Evolutionary conservation across 2,329 filamentous ascomycete genomes (phyloP).

Genomic region (Ophiostoma populinum): DNA sequence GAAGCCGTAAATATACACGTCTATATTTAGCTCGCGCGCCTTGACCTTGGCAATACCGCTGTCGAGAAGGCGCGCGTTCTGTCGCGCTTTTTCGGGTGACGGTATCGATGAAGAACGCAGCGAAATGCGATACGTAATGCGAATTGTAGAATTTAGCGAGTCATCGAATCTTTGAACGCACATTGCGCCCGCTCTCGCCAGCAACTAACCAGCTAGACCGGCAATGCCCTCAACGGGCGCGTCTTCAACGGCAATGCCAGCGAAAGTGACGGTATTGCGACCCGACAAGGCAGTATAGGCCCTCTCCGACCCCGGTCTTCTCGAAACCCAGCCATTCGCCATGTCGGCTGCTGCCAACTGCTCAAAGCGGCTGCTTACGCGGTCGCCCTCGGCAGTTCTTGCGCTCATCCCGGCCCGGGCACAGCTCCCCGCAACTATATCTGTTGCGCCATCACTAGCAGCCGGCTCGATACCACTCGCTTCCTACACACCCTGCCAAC

Average conservation of each 20-base stretch:
- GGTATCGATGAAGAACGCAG: neutral
- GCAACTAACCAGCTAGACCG: too few species aligned
- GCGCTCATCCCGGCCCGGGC: constrained; percentile 4
- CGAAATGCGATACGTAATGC: too few species aligned
- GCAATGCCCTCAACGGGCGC: too few species aligned
- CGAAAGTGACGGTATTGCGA: too few species aligned
- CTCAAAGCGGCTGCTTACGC: constrained; percentile 8
- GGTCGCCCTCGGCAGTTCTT: constrained; percentile 5
- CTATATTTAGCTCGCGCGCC: constrained; percentile 55
- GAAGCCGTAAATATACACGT: constrained; percentile 65
- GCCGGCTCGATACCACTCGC: neutral
- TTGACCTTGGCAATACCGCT: constrained; percentile 61
- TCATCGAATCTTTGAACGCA: too few species aligned
- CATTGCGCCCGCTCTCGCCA: too few species aligned
- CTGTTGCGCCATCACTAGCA: neutral
- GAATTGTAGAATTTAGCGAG: too few species aligned
- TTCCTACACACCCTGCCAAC: neutral
- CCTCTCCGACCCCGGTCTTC: neutral
- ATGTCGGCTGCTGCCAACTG: constrained; percentile 9
- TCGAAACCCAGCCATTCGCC: neutral
- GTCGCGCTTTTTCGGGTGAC: constrained; percentile 36
- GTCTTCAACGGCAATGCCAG: too few species aligned
- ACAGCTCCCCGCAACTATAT: neutral
- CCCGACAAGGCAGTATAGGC: too few species aligned
- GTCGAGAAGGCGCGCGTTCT: constrained; percentile 46